Percentiles rank a stretch among this genome's conserved stretches.
Evolutionary conservation across 768 basidiomycete species (phyloP).

Genomic region (Sporobolomyces phaffii): DNA sequence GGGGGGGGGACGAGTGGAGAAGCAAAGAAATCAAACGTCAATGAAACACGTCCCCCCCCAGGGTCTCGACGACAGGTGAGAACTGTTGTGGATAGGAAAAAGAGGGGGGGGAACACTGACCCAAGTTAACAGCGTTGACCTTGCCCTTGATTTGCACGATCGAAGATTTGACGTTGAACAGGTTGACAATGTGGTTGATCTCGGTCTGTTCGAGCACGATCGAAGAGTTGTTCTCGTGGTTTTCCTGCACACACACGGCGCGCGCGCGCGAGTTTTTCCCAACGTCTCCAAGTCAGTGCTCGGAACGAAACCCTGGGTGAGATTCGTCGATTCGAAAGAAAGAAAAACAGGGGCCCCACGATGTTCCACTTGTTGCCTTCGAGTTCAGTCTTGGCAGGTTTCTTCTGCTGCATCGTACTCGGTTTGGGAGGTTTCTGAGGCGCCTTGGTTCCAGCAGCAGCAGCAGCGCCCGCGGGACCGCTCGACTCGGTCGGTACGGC

Average conservation of each 20-base stretch:
- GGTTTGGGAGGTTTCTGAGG: slow-evolving; percentile 65
- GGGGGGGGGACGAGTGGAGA: no score
- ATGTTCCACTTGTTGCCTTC: slow-evolving; percentile 93
- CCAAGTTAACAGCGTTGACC: slow-evolving; percentile 83
- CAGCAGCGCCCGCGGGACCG: no score
- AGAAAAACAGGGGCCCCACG: slow-evolving; percentile 52
- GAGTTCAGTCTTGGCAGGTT: slow-evolving; percentile 78
- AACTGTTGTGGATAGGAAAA: no score
- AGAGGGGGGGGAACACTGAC: slow-evolving; percentile 53
- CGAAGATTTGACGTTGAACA: slow-evolving; percentile 82
- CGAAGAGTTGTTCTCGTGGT: slow-evolving; percentile 71
- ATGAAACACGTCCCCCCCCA: no score
- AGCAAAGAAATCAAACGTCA: slow-evolving; percentile 1
- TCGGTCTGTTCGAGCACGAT: slow-evolving; percentile 70
- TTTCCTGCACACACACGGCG: slow-evolving; percentile 60
- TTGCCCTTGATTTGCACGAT: slow-evolving; percentile 84
- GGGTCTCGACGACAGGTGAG: no score
- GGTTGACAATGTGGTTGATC: slow-evolving; percentile 74
- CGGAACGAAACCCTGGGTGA: no score
- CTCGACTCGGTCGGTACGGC: slow-evolving; percentile 52
- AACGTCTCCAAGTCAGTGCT: no score
- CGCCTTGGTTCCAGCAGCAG: not conserved
- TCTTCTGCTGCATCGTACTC: slow-evolving; percentile 75
- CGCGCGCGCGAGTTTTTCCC: no score
- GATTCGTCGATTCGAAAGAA: not conserved